Evolutionary conservation across 129 eudicot genomes (phyloP).

Genomic region (Artemisia argyi): DNA sequence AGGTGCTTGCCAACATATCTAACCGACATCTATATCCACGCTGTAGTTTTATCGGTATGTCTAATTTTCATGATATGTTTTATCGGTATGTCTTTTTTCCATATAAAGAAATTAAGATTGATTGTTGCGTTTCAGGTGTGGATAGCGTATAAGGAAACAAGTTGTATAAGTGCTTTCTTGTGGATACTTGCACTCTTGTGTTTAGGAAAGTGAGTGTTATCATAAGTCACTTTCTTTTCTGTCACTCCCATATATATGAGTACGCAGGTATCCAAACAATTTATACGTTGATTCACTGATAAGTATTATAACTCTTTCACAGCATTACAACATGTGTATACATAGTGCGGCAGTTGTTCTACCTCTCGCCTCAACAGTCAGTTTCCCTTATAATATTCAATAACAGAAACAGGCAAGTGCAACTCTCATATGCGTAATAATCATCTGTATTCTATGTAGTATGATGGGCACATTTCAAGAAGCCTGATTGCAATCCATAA

Average conservation of each 20-base stretch:
- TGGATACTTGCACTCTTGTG: slow-evolving; percentile 11
- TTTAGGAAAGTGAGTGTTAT: neutral
- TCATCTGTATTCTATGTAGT: neutral
- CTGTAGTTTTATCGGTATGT: slow-evolving; percentile 54
- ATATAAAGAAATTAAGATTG: too few relatives aligned
- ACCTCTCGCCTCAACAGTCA: slow-evolving; percentile 19
- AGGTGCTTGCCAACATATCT: slow-evolving; percentile 72
- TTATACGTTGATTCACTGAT: neutral
- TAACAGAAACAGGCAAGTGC: slow-evolving; percentile 16
- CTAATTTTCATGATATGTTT: neutral
- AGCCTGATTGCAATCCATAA: too few relatives aligned
- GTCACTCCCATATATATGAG: too few relatives aligned
- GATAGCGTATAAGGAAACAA: slow-evolving; percentile 10
- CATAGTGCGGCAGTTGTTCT: slow-evolving; percentile 18
- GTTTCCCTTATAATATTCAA: slow-evolving; percentile 25
- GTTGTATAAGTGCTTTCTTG: neutral
- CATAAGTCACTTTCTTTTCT: too few relatives aligned
- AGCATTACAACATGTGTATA: slow-evolving; percentile 26
- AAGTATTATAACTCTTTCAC: neutral
- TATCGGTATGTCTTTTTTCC: too few relatives aligned
- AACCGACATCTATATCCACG: slow-evolving; percentile 54
- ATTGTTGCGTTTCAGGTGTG: neutral
- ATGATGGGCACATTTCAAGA: too few relatives aligned
- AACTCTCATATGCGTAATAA: neutral
- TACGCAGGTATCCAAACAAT: neutral